A percentile compares a stretch with the other conserved stretches of the same genome.
phyloP scores from a whole-genome alignment of 306 rosid genomes.

The Dryas alaskensis region DNA sequence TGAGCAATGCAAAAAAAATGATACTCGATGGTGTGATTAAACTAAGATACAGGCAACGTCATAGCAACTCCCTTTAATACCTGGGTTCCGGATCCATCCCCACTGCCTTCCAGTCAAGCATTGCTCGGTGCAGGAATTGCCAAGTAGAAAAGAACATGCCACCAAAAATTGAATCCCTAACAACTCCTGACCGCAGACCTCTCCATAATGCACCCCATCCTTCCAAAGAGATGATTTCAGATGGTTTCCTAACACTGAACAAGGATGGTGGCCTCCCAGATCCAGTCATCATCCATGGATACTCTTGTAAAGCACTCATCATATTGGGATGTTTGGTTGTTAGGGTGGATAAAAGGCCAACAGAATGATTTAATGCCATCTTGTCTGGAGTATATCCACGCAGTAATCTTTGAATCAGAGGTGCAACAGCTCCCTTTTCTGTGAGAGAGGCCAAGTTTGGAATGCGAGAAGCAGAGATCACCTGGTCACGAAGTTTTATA shows the following conservation, averaged over 20 bases:
- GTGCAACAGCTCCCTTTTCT: slow-evolving; percentile 48
- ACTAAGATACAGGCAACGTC: background rate
- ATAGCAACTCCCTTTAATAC: slow-evolving; percentile 29
- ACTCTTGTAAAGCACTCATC: slow-evolving; percentile 57
- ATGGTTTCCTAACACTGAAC: slow-evolving; percentile 54
- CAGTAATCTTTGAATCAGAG: slow-evolving; percentile 55
- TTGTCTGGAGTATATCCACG: slow-evolving; percentile 64
- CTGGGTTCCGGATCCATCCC: slow-evolving; percentile 86
- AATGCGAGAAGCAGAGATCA: slow-evolving; percentile 52
- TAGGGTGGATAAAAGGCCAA: slow-evolving; percentile 69
- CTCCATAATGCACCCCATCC: slow-evolving; percentile 86
- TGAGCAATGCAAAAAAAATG: background rate
- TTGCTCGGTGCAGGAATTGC: slow-evolving; percentile 76
- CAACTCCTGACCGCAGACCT: slow-evolving; percentile 76
- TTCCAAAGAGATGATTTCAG: slow-evolving; percentile 68
- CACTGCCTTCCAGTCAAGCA: slow-evolving; percentile 87
- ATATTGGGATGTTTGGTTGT: slow-evolving; percentile 61
- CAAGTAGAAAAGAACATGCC: slow-evolving; percentile 83
- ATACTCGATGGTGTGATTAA: background rate
- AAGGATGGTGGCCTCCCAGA: slow-evolving; percentile 80
- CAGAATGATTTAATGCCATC: slow-evolving; percentile 55
- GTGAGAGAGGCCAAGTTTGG: slow-evolving; percentile 41
- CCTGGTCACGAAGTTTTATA: slow-evolving; percentile 81
- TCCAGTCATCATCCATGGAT: slow-evolving; percentile 96
- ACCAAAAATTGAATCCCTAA: slow-evolving; percentile 78